A percentile compares a stretch with the other conserved stretches of the same genome.
Conservation (phyloP, 768 basidiomycete species). For the Lentinula aciculospora region DNA sequence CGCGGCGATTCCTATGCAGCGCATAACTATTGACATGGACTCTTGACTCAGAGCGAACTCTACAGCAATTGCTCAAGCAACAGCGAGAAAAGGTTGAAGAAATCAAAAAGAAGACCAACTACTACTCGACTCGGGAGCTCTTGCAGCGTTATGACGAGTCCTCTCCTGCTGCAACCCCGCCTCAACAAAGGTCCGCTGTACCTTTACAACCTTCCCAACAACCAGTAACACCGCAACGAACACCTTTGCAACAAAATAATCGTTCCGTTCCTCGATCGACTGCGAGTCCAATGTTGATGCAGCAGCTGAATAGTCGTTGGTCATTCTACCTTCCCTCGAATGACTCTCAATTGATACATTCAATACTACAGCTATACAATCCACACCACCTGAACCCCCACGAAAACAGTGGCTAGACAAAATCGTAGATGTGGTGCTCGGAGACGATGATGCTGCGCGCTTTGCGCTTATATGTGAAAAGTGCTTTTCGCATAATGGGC, state of each 20-base stretch:
- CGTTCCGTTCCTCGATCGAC: conserved; percentile 12
- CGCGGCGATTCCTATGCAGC: too few species aligned
- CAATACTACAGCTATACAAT: neutral
- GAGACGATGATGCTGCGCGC: conserved; percentile 65
- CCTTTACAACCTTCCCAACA: conserved; percentile 17
- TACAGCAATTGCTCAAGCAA: conserved; percentile 66
- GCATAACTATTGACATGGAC: too few species aligned
- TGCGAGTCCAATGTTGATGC: conserved; percentile 21
- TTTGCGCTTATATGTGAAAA: conserved; percentile 88
- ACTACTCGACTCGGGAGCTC: conserved; percentile 85
- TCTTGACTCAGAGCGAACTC: conserved; percentile 63
- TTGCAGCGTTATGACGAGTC: conserved; percentile 85
- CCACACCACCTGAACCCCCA: conserved; percentile 35
- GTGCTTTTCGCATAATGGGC: conserved; percentile 85
- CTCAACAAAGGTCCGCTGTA: conserved; percentile 25
- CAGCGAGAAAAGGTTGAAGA: conserved; percentile 88
- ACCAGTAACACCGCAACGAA: conserved; percentile 9
- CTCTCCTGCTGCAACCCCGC: conserved; percentile 29
- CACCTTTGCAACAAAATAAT: conserved; percentile 18
- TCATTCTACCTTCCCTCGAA: conserved; percentile 11
- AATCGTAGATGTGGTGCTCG: conserved; percentile 79
- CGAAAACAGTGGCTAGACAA: conserved; percentile 85
- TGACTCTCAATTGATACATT: neutral
- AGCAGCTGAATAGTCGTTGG: conserved; percentile 22
- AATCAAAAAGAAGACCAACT: conserved; percentile 97